Percentiles rank a stretch among this genome's conserved stretches.
Evolutionary conservation across 2,329 filamentous ascomycete genomes (phyloP).

Genomic region (Colletotrichum falcatum): DNA sequence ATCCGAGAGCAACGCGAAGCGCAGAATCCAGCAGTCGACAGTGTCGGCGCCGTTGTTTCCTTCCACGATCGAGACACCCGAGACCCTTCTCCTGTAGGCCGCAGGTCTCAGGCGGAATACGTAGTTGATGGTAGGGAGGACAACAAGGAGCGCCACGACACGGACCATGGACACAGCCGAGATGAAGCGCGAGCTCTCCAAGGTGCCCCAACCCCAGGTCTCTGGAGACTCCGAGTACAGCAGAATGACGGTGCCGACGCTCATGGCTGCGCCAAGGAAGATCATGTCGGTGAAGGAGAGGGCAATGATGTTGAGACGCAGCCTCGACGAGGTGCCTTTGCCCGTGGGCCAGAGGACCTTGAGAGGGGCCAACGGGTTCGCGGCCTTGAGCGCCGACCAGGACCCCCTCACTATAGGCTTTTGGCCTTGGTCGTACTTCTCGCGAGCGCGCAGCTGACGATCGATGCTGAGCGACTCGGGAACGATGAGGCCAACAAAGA

Average conservation of each 20-base stretch:
- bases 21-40: slow-evolving; percentile 83
- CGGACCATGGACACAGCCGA: slow-evolving; percentile 83
- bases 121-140: slow-evolving; percentile 83
- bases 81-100: slow-evolving; percentile 55
- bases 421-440: slow-evolving; percentile 69
- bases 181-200: slow-evolving; percentile 84
- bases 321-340: slow-evolving; percentile 64
- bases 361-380: slow-evolving; percentile 81
- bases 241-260: slow-evolving; percentile 82
- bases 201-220: slow-evolving; percentile 84
- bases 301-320: slow-evolving; percentile 85
- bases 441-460: slow-evolving; percentile 76
- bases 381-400: slow-evolving; percentile 48
- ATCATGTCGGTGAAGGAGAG: slow-evolving; percentile 85
- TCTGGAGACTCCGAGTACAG: slow-evolving; percentile 84
- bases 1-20: slow-evolving; percentile 81
- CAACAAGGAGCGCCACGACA: slow-evolving; percentile 78
- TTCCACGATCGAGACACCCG: slow-evolving; percentile 54
- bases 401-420: slow-evolving; percentile 49
- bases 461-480: slow-evolving; percentile 87
- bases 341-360: slow-evolving; percentile 81
- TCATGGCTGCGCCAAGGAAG: slow-evolving; percentile 85
- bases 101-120: slow-evolving; percentile 72
- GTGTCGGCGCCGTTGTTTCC: slow-evolving; percentile 77
- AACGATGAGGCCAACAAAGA: slow-evolving; percentile 76